A percentile compares a stretch with the other conserved stretches of the same genome.
Evolutionary conservation across 2,329 filamentous ascomycete species (phyloP).

Genomic region (Pestalotiopsis fici): DNA sequence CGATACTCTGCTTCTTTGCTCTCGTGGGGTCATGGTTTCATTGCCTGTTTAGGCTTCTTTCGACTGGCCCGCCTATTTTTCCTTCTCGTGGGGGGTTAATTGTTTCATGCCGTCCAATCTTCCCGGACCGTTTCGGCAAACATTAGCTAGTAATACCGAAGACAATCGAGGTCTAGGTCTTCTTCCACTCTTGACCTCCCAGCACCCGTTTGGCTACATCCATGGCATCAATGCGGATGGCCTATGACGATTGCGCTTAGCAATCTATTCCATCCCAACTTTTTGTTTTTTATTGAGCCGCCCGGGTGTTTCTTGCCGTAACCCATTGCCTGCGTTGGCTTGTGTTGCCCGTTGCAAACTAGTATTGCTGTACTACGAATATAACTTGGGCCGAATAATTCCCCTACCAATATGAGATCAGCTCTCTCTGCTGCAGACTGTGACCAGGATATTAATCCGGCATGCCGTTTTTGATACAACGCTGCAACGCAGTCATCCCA

Average conservation of each 20-base stretch:
- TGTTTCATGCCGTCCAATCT: not conserved
- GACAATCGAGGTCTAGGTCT: not conserved
- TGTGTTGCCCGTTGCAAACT: not conserved
- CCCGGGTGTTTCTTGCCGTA: not conserved
- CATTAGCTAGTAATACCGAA: not conserved
- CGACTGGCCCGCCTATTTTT: not conserved
- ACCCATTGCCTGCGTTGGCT: not conserved
- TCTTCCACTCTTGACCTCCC: not conserved
- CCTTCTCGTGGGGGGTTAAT: not conserved
- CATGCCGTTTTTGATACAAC: constrained; percentile 5
- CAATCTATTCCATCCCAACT: not conserved
- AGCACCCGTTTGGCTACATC: not conserved
- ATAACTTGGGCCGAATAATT: not conserved
- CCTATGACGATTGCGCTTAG: not conserved
- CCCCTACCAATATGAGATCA: not conserved
- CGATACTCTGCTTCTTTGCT: not conserved
- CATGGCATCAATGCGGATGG: not conserved
- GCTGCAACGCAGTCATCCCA: constrained; percentile 3
- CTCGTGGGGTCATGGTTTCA: not conserved
- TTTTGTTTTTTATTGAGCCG: not conserved
- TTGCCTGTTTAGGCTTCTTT: not conserved
- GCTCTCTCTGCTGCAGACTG: not conserved
- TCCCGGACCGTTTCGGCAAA: not conserved
- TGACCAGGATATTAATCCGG: not conserved
- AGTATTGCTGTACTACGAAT: not conserved